Evolutionary conservation across 2,329 filamentous ascomycete genomes (phyloP).

Genomic region (Pseudogymnoascus sp.): DNA sequence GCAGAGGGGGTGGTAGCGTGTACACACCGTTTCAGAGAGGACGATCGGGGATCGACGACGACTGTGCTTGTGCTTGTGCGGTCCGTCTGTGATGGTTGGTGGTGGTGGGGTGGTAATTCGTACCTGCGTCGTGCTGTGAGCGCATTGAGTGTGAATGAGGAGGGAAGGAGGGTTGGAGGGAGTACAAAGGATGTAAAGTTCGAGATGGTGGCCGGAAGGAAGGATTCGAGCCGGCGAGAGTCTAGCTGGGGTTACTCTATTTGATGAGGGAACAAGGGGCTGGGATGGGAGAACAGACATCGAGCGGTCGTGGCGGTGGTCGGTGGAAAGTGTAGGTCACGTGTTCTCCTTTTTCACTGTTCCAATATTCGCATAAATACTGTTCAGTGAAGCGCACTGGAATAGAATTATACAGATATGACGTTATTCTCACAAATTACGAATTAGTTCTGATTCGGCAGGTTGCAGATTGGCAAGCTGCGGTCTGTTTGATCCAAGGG

Average conservation of each 20-base stretch:
- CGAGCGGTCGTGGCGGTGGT: too few relatives aligned
- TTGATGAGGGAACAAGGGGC: neutral
- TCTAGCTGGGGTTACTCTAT: neutral
- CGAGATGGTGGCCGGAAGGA: neutral
- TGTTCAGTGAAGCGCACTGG: neutral
- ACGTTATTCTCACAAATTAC: neutral
- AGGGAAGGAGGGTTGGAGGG: neutral
- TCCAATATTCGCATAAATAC: neutral
- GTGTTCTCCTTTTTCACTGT: neutral
- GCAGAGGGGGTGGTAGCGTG: slow-evolving; percentile 30
- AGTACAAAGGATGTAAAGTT: neutral
- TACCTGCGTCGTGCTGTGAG: neutral
- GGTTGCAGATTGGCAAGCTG: neutral
- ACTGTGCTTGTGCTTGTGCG: neutral
- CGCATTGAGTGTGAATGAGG: neutral
- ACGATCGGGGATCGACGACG: neutral
- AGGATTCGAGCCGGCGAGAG: neutral
- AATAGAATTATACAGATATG: neutral
- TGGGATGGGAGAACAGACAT: neutral
- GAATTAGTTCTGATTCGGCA: neutral
- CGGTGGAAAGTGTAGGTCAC: neutral
- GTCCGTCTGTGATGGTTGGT: neutral
- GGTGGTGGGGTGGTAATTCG: neutral
- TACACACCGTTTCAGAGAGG: neutral
- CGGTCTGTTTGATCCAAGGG: too few relatives aligned